Evolutionary conservation across 2,329 filamentous ascomycete genomes (phyloP).

Genomic region (Pyrenochaeta sp.): DNA sequence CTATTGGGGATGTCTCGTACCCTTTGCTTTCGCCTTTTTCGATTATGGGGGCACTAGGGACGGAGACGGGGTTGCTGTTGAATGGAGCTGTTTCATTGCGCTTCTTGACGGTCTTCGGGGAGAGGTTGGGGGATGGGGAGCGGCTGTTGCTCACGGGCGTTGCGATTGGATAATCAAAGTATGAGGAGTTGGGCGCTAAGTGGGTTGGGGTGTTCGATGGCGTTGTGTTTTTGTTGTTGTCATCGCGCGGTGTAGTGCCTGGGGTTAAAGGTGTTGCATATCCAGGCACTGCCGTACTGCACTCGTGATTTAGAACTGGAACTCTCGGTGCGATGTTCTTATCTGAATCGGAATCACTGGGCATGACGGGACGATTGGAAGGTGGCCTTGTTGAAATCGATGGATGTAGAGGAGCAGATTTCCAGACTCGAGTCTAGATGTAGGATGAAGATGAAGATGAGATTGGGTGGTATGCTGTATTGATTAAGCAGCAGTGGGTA

Average conservation of each 20-base stretch:
- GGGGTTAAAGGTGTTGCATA: background rate
- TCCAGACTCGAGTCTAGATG: too few species aligned
- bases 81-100: too few species aligned
- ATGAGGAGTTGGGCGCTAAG: background rate
- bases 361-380: background rate
- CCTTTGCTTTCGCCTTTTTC: background rate
- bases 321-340: background rate
- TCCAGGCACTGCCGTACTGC: background rate
- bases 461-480: too few species aligned
- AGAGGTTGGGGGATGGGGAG: background rate
- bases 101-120: background rate
- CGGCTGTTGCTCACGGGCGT: background rate
- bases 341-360: background rate
- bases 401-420: background rate
- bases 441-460: too few species aligned
- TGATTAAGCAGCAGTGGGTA: too few species aligned
- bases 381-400: background rate
- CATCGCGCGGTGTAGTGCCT: background rate
- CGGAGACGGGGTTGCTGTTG: too few species aligned
- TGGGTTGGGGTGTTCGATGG: background rate
- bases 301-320: background rate
- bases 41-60: too few species aligned
- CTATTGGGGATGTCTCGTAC: background rate
- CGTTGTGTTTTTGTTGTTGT: background rate
- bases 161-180: background rate